phyloP scores from a whole-genome alignment of 2,329 filamentous ascomycete genomes.

The Colletotrichum viniferum region DNA sequence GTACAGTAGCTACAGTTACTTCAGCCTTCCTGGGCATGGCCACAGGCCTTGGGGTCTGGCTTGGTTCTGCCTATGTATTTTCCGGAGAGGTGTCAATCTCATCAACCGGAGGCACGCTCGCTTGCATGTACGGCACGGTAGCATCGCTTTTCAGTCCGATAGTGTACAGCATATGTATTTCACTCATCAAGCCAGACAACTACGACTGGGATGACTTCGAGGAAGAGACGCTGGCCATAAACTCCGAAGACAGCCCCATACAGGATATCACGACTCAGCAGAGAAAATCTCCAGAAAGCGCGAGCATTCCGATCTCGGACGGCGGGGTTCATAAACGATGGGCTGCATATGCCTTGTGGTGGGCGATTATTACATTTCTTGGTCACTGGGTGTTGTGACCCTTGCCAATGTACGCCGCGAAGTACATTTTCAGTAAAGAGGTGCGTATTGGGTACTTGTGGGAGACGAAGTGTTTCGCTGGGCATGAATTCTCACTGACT shows the following conservation, averaged over 20 bases:
- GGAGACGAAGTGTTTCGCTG: neutral
- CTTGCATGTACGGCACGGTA: constrained; percentile 58
- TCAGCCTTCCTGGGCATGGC: constrained; percentile 54
- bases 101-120: constrained; percentile 51
- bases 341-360: constrained; percentile 48
- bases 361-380: constrained; percentile 53
- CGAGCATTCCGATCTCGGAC: neutral
- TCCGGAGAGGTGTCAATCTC: constrained; percentile 52
- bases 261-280: neutral
- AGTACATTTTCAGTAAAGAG: constrained; percentile 46
- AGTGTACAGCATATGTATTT: constrained; percentile 51
- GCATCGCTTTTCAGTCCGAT: constrained; percentile 48
- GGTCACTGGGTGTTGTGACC: constrained; percentile 61
- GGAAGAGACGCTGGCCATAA: constrained; percentile 44
- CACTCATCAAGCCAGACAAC: constrained; percentile 45
- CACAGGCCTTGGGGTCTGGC: constrained; percentile 57
- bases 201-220: constrained; percentile 43
- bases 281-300: neutral
- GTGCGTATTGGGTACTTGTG: neutral
- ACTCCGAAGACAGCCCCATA: neutral
- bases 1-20: constrained; percentile 51
- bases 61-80: constrained; percentile 49
- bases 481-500: neutral
- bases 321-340: constrained; percentile 45
- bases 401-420: constrained; percentile 57